Base-by-base conservation (phyloP, 768 basidiomycete genomes). In the Tylopilus intermedius region DNA sequence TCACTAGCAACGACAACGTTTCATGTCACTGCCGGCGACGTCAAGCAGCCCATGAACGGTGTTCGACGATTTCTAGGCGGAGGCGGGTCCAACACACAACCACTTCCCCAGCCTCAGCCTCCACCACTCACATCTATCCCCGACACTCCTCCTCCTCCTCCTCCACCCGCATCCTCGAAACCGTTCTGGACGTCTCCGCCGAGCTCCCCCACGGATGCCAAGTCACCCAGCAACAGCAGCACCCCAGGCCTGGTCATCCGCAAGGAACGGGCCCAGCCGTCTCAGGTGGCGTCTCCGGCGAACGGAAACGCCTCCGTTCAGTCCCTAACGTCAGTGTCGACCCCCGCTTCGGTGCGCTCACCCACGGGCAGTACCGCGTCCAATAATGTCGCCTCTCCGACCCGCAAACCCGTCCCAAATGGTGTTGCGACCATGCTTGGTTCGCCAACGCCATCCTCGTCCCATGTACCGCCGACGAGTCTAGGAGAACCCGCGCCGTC, bases 1-100 rank as follows among this genome's bases (percentile, higher is more conserved):
- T 37, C 18, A 26, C 37, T 37, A 24, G 45, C 51, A 53, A 47
- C 56, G 49, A 64, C 59, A 22, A 45, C 53, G 32, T 47, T 66
- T 55, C 30, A 65, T 65, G 64, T 52, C 53, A 59, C 24, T 54
- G 40, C 53, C 8, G 45, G 51, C 54, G 55, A 60, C 61, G 52
- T 53, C 54, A 49, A 55, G 37, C 45, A 49, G 58, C 55, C 54
- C 65, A 86, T 87, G 85, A 84, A 86, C 77, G 83, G 83, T 62
- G 83, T 86, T 57, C 84, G 83, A 61, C 79, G 82, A 71, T 75
- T 86, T 59, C 76, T 85, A 51, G 75, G 72, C 44, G 72, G 71
- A 54, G 76, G 75, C 50, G 73, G 71, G 47, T 59, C 72, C 54
- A 65, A 68, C 48, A 58, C 70, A 46, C 71, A 69, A 48, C 61